Percentiles rank a stretch among this genome's conserved stretches.
Evolutionary conservation across 1,139 yeast genomes (phyloP).

Genomic region (Meyerozyma elateridarum): DNA sequence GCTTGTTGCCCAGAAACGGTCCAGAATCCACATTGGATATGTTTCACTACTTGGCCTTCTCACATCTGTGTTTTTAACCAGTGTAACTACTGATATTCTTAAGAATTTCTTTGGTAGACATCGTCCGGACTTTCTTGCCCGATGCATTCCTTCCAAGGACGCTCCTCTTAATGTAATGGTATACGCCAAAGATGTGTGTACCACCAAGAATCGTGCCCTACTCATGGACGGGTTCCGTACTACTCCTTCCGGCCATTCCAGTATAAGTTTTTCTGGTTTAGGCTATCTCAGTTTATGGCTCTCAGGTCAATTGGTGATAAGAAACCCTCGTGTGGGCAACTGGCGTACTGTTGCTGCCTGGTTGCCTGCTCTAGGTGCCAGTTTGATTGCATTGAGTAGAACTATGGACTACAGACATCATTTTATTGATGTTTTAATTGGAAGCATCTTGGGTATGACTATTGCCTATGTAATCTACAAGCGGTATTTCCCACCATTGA

Average conservation of each 20-base stretch:
- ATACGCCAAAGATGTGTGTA: slow-evolving; percentile 57
- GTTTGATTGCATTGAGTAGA: slow-evolving; percentile 62
- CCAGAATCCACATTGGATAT: slow-evolving; percentile 36
- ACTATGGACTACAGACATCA: slow-evolving; percentile 81
- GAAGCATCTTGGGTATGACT: slow-evolving; percentile 48
- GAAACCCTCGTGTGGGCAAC: slow-evolving; percentile 39
- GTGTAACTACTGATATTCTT: slow-evolving; percentile 46
- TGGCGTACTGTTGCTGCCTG: slow-evolving; percentile 47
- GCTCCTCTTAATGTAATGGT: slow-evolving; percentile 46
- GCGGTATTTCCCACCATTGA: slow-evolving; percentile 30
- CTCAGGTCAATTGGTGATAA: slow-evolving; percentile 51
- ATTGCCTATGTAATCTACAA: slow-evolving; percentile 37
- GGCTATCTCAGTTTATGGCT: slow-evolving; percentile 62
- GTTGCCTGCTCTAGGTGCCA: slow-evolving; percentile 50
- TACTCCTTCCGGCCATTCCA: slow-evolving; percentile 77
- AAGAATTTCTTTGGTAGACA: slow-evolving; percentile 73
- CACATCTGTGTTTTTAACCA: slow-evolving; percentile 35
- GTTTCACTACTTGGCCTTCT: slow-evolving; percentile 37
- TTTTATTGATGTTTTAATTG: slow-evolving; percentile 62
- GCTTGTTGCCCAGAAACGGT: slow-evolving; percentile 28
- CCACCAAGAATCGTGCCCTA: slow-evolving; percentile 37
- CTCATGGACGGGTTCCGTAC: slow-evolving; percentile 70
- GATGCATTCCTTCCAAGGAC: slow-evolving; percentile 57
- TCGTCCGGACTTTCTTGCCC: slow-evolving; percentile 71
- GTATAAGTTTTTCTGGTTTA: slow-evolving; percentile 61